Conservation (phyloP, 495 filamentous ascomycete species). For the Daldinia concentrica region DNA sequence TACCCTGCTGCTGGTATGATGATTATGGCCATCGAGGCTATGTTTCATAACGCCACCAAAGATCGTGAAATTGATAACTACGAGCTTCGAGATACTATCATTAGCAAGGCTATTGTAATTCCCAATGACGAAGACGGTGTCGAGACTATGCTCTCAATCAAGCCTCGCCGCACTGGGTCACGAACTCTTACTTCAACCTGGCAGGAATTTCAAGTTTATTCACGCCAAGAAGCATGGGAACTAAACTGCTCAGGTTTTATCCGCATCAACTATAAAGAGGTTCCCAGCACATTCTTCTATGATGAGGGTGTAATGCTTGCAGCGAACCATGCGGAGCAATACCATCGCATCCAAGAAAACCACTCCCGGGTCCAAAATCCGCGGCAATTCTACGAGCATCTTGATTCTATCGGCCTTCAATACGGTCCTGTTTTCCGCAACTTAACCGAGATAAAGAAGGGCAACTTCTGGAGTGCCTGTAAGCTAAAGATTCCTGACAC, state of each 20-base stretch:
- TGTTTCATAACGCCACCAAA: conserved; percentile 46
- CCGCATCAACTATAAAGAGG: not conserved
- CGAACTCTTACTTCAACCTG: not conserved
- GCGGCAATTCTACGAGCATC: conserved; percentile 6
- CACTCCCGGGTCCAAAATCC: not conserved
- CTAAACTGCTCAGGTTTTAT: not conserved
- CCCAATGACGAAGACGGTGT: not conserved
- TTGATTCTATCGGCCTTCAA: conserved; percentile 11
- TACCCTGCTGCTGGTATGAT: conserved; percentile 58
- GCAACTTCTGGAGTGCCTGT: conserved; percentile 7
- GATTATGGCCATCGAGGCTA: conserved; percentile 55
- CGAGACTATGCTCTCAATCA: not conserved
- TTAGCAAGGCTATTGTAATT: conserved; percentile 8
- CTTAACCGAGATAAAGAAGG: not conserved
- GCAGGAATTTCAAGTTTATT: not conserved
- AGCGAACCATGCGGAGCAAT: not conserved
- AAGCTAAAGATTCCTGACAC: conserved; percentile 51
- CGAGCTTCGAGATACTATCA: conserved; percentile 14
- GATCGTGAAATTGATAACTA: conserved; percentile 2
- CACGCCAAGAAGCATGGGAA: not conserved
- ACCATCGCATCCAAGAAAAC: not conserved
- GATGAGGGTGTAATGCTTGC: conserved; percentile 1
- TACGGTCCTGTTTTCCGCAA: conserved; percentile 15
- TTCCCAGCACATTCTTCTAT: not conserved
- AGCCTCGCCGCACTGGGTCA: not conserved